phyloP scores from a whole-genome alignment of 768 basidiomycete species.

The Mycena indigotica region DNA sequence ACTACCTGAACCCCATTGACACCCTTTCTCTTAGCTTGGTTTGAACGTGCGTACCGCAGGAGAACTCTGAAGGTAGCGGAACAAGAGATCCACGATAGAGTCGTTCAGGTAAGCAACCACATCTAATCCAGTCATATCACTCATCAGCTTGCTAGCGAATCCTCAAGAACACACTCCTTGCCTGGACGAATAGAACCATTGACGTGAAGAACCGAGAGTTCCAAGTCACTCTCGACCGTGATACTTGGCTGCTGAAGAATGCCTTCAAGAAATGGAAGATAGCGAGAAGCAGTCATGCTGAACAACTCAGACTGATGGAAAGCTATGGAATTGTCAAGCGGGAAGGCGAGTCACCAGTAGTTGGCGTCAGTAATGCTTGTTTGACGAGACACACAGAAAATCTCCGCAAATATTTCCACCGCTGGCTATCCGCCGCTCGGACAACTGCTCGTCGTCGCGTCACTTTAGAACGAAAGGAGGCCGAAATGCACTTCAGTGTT shows the following conservation, averaged over 20 bases:
- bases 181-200: slow-evolving; percentile 76
- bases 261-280: slow-evolving; percentile 70
- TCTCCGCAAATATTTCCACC: slow-evolving; percentile 66
- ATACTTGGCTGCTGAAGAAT: slow-evolving; percentile 37
- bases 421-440: slow-evolving; percentile 67
- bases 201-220: slow-evolving; percentile 73
- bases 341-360: slow-evolving; percentile 54
- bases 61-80: slow-evolving; percentile 14
- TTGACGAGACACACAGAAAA: slow-evolving; percentile 48
- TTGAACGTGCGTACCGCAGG: slow-evolving; percentile 12
- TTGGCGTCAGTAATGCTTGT: slow-evolving; percentile 1
- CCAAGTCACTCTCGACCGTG: slow-evolving; percentile 38
- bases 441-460: slow-evolving; percentile 62
- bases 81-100: slow-evolving; percentile 2
- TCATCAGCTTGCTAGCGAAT: slow-evolving; percentile 46
- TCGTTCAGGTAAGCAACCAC: neutral
- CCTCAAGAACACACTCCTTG: slow-evolving; percentile 46
- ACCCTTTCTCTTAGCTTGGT: slow-evolving; percentile 14
- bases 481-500: slow-evolving; percentile 55
- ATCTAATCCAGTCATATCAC: too few relatives aligned
- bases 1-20: too few relatives aligned
- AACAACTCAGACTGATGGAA: slow-evolving; percentile 78
- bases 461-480: slow-evolving; percentile 60
- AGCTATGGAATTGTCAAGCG: slow-evolving; percentile 80
- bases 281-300: slow-evolving; percentile 61